Conservation (phyloP, 108 stramenopile genomes). For the Skeletonema tropicum region DNA sequence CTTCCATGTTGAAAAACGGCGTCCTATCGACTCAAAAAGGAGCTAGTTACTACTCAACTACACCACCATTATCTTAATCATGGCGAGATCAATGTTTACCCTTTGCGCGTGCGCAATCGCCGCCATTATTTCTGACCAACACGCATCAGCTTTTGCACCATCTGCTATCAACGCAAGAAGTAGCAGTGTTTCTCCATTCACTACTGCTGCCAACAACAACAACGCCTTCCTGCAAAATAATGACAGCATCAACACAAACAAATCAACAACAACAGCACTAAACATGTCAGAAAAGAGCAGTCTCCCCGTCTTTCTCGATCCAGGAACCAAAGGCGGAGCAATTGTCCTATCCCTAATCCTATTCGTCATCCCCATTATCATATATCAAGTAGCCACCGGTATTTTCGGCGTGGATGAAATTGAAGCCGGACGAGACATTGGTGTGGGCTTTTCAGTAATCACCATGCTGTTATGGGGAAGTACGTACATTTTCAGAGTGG, state of each 20-base stretch:
- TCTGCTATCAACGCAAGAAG: neutral
- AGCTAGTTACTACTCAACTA: neutral
- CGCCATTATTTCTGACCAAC: neutral
- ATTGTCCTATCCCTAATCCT: constrained; percentile 74
- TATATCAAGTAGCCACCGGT: constrained; percentile 62
- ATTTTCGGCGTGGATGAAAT: constrained; percentile 73
- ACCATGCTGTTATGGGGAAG: constrained; percentile 75
- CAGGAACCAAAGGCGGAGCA: constrained; percentile 86
- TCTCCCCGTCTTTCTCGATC: constrained; percentile 85
- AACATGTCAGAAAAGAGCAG: constrained; percentile 34
- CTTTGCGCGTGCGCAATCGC: neutral
- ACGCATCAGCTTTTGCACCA: neutral
- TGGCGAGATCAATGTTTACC: constrained; percentile 11
- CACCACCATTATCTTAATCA: neutral
- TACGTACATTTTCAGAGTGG: constrained; percentile 95
- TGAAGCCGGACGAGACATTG: constrained; percentile 78
- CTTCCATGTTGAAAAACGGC: neutral
- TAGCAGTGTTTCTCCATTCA: constrained; percentile 3
- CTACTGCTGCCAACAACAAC: neutral
- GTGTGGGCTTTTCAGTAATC: constrained; percentile 78
- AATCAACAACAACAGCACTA: neutral
- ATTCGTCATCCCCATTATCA: constrained; percentile 75
- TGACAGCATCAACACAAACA: neutral
- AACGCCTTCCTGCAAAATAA: neutral
- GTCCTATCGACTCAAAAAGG: neutral